Evolutionary conservation across 495 filamentous ascomycete species (phyloP), one percentile per base, ranked within the genome.

Genomic region (Acidomyces sp.): DNA sequence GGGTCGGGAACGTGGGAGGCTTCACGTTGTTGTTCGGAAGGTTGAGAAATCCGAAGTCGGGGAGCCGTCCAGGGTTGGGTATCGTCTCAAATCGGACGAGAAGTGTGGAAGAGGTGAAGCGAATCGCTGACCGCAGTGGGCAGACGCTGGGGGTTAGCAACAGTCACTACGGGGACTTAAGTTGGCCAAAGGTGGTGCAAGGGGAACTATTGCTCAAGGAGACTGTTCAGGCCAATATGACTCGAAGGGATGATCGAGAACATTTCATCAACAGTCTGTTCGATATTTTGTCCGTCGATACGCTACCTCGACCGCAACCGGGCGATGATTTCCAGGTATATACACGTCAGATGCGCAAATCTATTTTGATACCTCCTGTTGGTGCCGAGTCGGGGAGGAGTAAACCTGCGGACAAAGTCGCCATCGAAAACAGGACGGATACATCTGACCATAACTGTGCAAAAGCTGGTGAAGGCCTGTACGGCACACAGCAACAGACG

Each of bases 401-500:
- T 26, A 68, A 71, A 61, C 62, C 64, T 27, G 61, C 58, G 11
- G 76, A 77, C 19, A 65, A 62, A 20, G 53, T 66, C n/a, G 62
- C 69, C n/a, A 66, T 70, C 26, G 62, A 62, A 3, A 52, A 59
- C 25, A 36, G 34, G 6, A 25, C 18, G 10, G 20, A 11, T 18
- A 40, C 39, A 21, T 35, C 46, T 28, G 28, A 35, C 22, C 2
- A 34, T 18, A 16, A 25, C 3, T 45, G 48, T 15, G 56, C 46
- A 35, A 54, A 58, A 19, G 37, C 41, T 41, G 64, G 69, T 53
- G 68, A 65, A 13, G 76, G 77, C 9, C 59, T 73, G 11, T 96
- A 97, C 61, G 90, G 90, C n/a, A 97, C 90, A 1, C 84, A 93
- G 57, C 77, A 84, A 48, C 88, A 97, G 66, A 93, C 85, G 0